Evolutionary conservation across 2,329 filamentous ascomycete species (phyloP), one percentile per base, ranked within the genome.

Genomic region (Talaromyces sp.): DNA sequence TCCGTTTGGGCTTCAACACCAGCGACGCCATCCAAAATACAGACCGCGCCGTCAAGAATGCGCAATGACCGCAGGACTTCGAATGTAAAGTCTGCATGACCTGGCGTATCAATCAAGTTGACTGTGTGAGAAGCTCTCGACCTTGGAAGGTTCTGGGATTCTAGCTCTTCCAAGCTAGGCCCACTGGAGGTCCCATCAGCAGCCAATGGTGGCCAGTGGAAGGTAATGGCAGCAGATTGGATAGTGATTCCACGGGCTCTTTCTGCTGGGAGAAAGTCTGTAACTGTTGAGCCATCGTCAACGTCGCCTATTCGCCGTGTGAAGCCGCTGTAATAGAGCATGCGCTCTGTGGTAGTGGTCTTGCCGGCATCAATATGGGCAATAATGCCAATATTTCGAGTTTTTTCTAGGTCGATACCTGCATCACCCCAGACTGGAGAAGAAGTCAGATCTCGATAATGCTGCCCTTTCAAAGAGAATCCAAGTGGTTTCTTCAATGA

Each of bases 361-460:
- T 99, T 99, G 9, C 95, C 95, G 64, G 95, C 95, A 87, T 98
- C 95, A 69, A 99, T 97, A 77, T 99, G 95, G 66, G 95, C 95
- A 77, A 99, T 97, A 70, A 99, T 98, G 67, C 95, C 95, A 75
- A 99, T 97, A 75, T 99, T 99, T 71, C 94, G 86, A 60, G 93
- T 95, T 71, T 86, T 86, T 45, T 86, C 82, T 19, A 88, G 80
- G 67, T 74, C 69, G 35, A 72, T 69, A 35, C 63, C 69, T 6
- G 61, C 11, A 47, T 75, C 71, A 33, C 65, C 67, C 65, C 62
- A 68, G 3, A 68, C 61, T 3, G 68, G 22, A 14, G 69, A 67
- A 1, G 72, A 74, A 6, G 76, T 77, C 45, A 78, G 77, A 8
- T 58, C 67, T 60, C 70, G 71, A 3, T 66, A 48, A 24, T 4